These are phyloP conservation scores for Myriangium duriaei DNA, from an alignment of 2,329 filamentous ascomycete genomes.

Conservation along the genomic window DNA sequence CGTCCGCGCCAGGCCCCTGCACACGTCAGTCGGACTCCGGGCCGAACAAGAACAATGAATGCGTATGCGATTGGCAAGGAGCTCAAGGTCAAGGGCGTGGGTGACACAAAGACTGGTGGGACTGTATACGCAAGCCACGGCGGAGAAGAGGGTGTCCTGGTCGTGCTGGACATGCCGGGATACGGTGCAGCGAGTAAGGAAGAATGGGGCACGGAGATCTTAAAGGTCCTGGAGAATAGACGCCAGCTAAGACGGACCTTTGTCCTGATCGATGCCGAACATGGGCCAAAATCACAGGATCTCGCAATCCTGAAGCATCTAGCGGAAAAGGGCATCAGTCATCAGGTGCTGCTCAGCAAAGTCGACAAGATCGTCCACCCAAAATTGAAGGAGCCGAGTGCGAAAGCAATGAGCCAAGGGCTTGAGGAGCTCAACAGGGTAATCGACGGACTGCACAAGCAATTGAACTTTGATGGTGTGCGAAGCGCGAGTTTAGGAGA, in stretches of 20 bases:
- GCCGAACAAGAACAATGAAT: slow-evolving; percentile 53
- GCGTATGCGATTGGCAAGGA: slow-evolving; percentile 45
- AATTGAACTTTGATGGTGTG: slow-evolving; percentile 29
- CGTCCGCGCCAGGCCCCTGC: slow-evolving; percentile 31
- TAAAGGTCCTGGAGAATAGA: slow-evolving; percentile 52
- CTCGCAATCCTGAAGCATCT: slow-evolving; percentile 44
- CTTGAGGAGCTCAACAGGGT: slow-evolving; percentile 25
- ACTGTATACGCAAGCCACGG: slow-evolving; percentile 5
- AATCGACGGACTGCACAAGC: slow-evolving; percentile 27
- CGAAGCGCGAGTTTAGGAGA: slow-evolving; percentile 31
- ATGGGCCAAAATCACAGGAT: slow-evolving; percentile 53
- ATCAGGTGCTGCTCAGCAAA: slow-evolving; percentile 56
- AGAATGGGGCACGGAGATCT: slow-evolving; percentile 54
- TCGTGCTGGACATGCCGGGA: slow-evolving; percentile 59
- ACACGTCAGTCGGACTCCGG: slow-evolving; percentile 46
- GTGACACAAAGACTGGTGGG: slow-evolving; percentile 24
- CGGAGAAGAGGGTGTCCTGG: slow-evolving; percentile 23
- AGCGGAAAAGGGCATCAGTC: slow-evolving; percentile 42
- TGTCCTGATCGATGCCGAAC: slow-evolving; percentile 49
- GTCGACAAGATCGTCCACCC: slow-evolving; percentile 43
- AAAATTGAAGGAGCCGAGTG: slow-evolving; percentile 16
- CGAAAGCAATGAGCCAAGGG: slow-evolving; percentile 18
- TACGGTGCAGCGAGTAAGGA: slow-evolving; percentile 51
- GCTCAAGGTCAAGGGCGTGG: slow-evolving; percentile 10
- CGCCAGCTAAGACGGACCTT: slow-evolving; percentile 53